Conservation (phyloP, 148 eudicot species). For the Vaccinium macrocarpon region DNA sequence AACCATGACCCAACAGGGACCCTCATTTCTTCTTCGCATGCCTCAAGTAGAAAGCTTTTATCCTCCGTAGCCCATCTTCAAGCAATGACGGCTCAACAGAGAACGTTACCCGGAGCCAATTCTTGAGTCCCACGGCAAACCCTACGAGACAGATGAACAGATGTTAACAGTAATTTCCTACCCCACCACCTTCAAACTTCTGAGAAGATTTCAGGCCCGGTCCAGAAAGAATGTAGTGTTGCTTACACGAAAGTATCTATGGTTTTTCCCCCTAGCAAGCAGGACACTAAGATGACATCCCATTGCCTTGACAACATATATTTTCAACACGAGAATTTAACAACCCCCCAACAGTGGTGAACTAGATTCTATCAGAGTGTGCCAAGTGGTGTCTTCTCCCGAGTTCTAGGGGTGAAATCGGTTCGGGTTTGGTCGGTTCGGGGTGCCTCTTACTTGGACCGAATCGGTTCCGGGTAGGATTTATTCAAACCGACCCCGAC, state of each 20-base stretch:
- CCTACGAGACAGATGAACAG: conserved; percentile 24
- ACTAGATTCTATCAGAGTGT: too few species aligned
- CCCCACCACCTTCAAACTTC: background rate
- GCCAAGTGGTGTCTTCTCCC: too few species aligned
- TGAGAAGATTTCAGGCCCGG: background rate
- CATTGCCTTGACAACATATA: background rate
- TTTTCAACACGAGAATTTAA: background rate
- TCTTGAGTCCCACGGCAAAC: conserved; percentile 40
- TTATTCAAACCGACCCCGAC: too few species aligned
- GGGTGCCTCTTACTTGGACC: too few species aligned
- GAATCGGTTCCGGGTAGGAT: too few species aligned
- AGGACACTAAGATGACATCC: background rate
- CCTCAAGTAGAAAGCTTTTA: conserved; percentile 37
- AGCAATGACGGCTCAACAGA: conserved; percentile 37
- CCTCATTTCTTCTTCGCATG: conserved; percentile 25
- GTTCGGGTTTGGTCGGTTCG: too few species aligned
- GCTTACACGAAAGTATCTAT: background rate
- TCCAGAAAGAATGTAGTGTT: background rate
- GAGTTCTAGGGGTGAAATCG: too few species aligned
- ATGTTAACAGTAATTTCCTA: background rate
- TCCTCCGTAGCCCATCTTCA: conserved; percentile 40
- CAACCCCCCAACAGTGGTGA: background rate
- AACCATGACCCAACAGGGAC: background rate
- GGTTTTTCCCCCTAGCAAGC: background rate
- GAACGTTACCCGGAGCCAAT: conserved; percentile 48